Evolutionary conservation across 805 yeast species (phyloP).

Genomic region (Candida ponderosae): DNA sequence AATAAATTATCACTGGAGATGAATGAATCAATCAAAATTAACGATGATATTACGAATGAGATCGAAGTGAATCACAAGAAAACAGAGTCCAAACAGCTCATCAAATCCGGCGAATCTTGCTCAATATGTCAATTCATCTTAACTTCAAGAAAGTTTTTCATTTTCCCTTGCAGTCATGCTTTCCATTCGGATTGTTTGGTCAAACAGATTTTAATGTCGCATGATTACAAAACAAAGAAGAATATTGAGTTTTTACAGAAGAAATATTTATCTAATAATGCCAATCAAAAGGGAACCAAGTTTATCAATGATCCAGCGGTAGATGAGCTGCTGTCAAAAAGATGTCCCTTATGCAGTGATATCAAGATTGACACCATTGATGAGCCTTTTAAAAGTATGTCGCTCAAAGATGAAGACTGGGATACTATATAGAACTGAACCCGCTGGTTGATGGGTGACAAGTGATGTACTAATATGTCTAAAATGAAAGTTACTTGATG

Average conservation of each 20-base stretch:
- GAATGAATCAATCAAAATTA: conserved; percentile 60
- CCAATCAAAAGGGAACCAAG: conserved; percentile 17
- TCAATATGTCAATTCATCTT: conserved; percentile 60
- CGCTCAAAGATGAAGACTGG: conserved; percentile 40
- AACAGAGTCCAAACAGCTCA: conserved; percentile 49
- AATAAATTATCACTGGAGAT: conserved; percentile 64
- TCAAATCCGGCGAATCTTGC: conserved; percentile 85
- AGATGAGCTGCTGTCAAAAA: conserved; percentile 50
- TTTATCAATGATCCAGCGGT: conserved; percentile 34
- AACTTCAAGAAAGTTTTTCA: conserved; percentile 63
- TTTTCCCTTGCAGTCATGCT: conserved; percentile 86
- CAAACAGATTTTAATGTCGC: conserved; percentile 47
- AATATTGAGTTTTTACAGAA: conserved; percentile 44
- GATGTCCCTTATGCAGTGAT: conserved; percentile 75
- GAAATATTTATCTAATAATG: conserved; percentile 19
- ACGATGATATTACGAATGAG: conserved; percentile 51
- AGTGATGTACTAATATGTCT: no score
- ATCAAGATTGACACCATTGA: conserved; percentile 64
- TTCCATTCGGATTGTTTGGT: conserved; percentile 88
- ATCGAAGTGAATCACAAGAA: conserved; percentile 32
- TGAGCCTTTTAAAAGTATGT: conserved; percentile 43
- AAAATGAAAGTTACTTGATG: no score
- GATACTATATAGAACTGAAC: conserved; percentile 21
- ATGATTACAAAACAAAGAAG: conserved; percentile 60
- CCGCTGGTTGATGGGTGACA: not conserved